A percentile compares a stretch with the other conserved stretches of the same genome.
phyloP scores from a whole-genome alignment of 2,329 filamentous ascomycete species.

The Cercospora sp. region DNA sequence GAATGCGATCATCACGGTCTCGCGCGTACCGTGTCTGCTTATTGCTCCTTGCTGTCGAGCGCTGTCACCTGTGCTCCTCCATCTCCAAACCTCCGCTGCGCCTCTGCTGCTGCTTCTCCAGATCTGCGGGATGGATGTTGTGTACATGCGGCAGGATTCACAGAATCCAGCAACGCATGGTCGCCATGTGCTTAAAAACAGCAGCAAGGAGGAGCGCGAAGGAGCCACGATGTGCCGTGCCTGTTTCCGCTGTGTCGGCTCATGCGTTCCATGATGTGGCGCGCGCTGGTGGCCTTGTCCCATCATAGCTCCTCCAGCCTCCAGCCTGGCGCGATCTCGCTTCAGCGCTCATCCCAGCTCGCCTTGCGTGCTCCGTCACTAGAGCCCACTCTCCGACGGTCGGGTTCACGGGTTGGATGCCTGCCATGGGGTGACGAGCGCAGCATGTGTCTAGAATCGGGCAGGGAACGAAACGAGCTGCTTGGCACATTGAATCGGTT shows the following conservation, averaged over 20 bases:
- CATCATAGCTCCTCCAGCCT: background rate
- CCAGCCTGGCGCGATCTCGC: slow-evolving; percentile 13
- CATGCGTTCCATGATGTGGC: background rate
- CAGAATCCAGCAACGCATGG: slow-evolving; percentile 13
- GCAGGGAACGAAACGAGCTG: background rate
- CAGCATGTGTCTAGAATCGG: slow-evolving; percentile 2
- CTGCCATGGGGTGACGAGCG: background rate
- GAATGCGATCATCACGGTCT: background rate
- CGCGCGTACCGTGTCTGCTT: background rate
- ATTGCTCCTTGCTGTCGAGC: background rate
- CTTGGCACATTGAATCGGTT: background rate
- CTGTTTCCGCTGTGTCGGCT: slow-evolving; percentile 14
- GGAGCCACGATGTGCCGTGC: slow-evolving; percentile 16
- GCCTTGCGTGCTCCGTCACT: slow-evolving; percentile 7
- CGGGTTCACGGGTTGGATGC: background rate
- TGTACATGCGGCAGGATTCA: slow-evolving; percentile 20
- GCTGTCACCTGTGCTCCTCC: background rate
- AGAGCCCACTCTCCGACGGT: background rate
- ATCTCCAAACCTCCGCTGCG: background rate
- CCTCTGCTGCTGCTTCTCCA: slow-evolving; percentile 3
- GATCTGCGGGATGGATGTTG: slow-evolving; percentile 21
- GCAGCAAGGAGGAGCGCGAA: slow-evolving; percentile 9
- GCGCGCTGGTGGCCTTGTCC: background rate
- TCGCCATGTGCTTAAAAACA: slow-evolving; percentile 14
- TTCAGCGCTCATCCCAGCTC: slow-evolving; percentile 1